Evolutionary conservation across 1,139 yeast genomes (phyloP).

Genomic region (Diutina pseudorugosa): DNA sequence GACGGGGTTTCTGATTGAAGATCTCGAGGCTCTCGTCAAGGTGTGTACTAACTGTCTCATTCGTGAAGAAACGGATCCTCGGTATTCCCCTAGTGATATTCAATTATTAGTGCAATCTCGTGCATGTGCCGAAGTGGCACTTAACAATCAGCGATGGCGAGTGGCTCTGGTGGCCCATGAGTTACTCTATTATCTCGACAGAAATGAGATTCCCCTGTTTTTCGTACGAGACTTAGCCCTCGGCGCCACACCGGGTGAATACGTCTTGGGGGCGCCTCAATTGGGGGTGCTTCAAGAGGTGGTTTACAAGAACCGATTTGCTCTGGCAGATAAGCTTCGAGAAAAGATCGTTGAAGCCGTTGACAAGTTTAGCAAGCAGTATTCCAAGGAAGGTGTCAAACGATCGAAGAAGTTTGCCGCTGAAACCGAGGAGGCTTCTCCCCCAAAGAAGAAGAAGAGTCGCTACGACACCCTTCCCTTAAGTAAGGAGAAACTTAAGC

Average conservation of each 20-base stretch:
- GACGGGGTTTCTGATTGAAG: slow-evolving; percentile 56
- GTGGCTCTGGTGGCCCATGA: slow-evolving; percentile 46
- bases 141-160: slow-evolving; percentile 43
- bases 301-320: slow-evolving; percentile 39
- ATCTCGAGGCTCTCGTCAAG: slow-evolving; percentile 36
- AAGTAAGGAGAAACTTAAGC: not conserved
- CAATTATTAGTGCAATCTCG: slow-evolving; percentile 28
- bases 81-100: slow-evolving; percentile 26
- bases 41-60: slow-evolving; percentile 36
- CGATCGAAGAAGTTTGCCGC: not conserved
- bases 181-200: slow-evolving; percentile 41
- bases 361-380: slow-evolving; percentile 22
- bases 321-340: not conserved
- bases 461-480: not conserved
- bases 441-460: not conserved
- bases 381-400: not conserved
- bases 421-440: not conserved
- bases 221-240: slow-evolving; percentile 31
- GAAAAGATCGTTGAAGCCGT: slow-evolving; percentile 23
- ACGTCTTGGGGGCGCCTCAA: slow-evolving; percentile 50
- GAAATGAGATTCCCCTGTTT: slow-evolving; percentile 25
- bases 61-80: slow-evolving; percentile 12
- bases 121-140: slow-evolving; percentile 33
- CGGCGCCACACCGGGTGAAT: slow-evolving; percentile 11
- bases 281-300: slow-evolving; percentile 39